Evolutionary conservation across 1,284 basidiomycete species (phyloP).

Genomic region (Boletus mariae): DNA sequence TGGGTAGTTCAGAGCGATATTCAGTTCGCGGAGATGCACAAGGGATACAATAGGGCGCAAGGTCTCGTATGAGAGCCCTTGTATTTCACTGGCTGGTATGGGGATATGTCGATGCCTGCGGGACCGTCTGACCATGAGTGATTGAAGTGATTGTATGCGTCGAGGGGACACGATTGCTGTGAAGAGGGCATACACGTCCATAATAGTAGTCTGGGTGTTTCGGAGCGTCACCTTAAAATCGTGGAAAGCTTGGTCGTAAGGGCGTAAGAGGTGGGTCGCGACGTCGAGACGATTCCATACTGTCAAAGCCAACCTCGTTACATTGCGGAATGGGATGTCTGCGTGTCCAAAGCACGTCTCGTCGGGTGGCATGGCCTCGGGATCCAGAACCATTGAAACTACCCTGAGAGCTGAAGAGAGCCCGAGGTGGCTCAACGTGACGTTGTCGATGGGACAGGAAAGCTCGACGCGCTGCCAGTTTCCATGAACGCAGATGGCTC

Average conservation of each 20-base stretch:
- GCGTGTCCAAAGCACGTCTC: background rate
- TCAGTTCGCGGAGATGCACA: constrained; percentile 1
- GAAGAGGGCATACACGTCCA: constrained; percentile 3
- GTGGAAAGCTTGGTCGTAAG: constrained; percentile 3
- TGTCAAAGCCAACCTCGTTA: background rate
- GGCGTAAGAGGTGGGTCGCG: constrained; percentile 1
- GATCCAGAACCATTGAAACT: background rate
- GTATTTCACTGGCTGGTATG: background rate
- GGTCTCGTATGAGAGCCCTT: background rate
- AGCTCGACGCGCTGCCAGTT: background rate
- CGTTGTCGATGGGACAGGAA: background rate
- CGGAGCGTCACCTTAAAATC: background rate
- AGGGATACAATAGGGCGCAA: constrained; percentile 1
- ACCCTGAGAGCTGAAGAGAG: constrained; percentile 1
- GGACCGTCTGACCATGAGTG: background rate
- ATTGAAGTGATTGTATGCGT: constrained; percentile 4
- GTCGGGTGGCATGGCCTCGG: background rate
- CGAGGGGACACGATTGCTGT: constrained; percentile 2
- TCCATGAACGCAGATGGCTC: constrained; percentile 1
- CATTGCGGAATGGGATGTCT: constrained; percentile 4
- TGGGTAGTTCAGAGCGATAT: background rate
- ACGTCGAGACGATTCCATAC: background rate
- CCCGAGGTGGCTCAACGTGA: background rate
- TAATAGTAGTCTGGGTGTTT: background rate
- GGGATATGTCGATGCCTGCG: background rate